A percentile compares a stretch with the other conserved stretches of the same genome.
Evolutionary conservation across 768 basidiomycete species (phyloP).

Genomic region (Hericium coralloides): DNA sequence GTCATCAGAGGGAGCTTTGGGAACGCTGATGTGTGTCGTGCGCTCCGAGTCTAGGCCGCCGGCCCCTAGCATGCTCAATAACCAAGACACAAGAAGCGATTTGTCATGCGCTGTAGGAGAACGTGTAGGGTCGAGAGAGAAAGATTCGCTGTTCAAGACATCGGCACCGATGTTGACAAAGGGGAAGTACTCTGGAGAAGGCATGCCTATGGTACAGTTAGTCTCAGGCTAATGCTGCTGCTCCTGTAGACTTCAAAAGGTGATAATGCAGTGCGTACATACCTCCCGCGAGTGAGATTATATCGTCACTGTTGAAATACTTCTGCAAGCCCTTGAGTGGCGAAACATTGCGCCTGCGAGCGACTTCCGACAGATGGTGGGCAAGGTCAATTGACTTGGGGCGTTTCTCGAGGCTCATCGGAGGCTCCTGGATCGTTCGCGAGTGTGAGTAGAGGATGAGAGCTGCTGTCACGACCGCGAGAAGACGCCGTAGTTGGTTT

Average conservation of each 20-base stretch:
- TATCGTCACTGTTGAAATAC: constrained; percentile 45
- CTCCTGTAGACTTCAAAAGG: background rate
- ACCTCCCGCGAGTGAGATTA: constrained; percentile 65
- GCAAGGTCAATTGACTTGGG: constrained; percentile 54
- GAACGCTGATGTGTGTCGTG: constrained; percentile 42
- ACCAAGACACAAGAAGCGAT: constrained; percentile 41
- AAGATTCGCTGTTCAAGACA: constrained; percentile 40
- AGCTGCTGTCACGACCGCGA: too few relatives aligned
- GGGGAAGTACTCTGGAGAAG: constrained; percentile 62
- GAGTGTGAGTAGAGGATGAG: too few relatives aligned
- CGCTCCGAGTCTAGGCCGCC: constrained; percentile 19
- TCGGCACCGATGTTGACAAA: constrained; percentile 53
- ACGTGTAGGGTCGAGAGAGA: constrained; percentile 27
- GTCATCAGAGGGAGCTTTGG: constrained; percentile 44
- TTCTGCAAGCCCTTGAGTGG: constrained; percentile 62
- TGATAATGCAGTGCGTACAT: background rate
- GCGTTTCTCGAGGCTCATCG: constrained; percentile 25
- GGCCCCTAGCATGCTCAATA: constrained; percentile 44
- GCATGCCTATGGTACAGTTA: constrained; percentile 38
- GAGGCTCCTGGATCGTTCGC: too few relatives aligned
- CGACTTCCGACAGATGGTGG: constrained; percentile 57
- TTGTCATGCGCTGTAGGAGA: constrained; percentile 5
- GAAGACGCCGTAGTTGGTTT: too few relatives aligned
- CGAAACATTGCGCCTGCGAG: constrained; percentile 38
- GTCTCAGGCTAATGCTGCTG: background rate